Base-by-base conservation (phyloP, 2,329 filamentous ascomycete species). In the Aspergillus intermedius region DNA sequence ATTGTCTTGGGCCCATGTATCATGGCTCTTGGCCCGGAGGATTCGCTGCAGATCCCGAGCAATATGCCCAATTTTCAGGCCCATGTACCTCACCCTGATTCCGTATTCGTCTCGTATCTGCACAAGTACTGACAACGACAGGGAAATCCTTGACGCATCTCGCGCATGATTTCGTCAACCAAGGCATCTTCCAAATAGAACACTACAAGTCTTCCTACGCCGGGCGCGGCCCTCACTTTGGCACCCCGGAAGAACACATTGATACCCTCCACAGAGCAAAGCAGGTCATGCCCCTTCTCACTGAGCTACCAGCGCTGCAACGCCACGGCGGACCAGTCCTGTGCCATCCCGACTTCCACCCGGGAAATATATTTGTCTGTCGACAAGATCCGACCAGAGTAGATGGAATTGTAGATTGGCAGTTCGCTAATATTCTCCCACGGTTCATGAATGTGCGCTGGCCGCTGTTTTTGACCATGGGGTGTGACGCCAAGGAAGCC, bases 281-380 rank as follows among this genome's bases (percentile, higher is more conserved):
- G 32, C 25, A 51, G 17, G 30, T 50, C 15, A 54, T 55, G n/a
- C 44, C 47, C 25, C 23, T 49, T 15, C 43, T 57, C 7, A 37
- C 40, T 12, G 21, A 35, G 12, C 37, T 32, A 21, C 49, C 46
- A 21, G 39, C 44, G 4, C 28, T 50, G 7, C 35, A 46, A n/a
- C 47, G 45, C 4, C 48, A 50, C 44, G 49, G 50, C 15, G 46
- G 51, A 17, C 54, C 54, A 6, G 45, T 50, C 19, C 52, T 59
- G 5, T 52, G 50, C 39, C 58, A 60, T 32, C 43, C 46, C 4
- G 50, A 56, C 39, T 56, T 56, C 47, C 52, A 53, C 47, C 49
- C 55, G 30, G 50, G 54, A 9, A 60, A 59, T 42, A 55, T 59
- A 28, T 59, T 58, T 47, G 54, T 60, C n/a, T 54, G 49, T 15